phyloP scores from a whole-genome alignment of 305 asterid genomes.

The Salvia sclarea region DNA sequence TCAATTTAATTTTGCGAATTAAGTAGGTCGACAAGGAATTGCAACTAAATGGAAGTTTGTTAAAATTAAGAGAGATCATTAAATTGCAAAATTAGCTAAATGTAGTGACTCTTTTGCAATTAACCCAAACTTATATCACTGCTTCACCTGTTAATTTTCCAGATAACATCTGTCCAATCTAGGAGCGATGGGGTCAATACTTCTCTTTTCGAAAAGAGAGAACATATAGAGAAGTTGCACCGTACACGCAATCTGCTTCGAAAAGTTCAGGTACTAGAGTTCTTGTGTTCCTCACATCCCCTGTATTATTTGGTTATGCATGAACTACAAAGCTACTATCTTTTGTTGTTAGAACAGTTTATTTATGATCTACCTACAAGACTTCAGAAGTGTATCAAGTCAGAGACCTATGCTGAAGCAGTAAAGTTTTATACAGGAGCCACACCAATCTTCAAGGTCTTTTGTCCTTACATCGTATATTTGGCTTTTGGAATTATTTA shows the following conservation, averaged over 20 bases:
- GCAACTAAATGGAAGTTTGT: background rate
- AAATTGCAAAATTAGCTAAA: background rate
- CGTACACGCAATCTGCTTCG: slow-evolving; percentile 89
- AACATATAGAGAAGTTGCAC: slow-evolving; percentile 92
- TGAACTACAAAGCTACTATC: slow-evolving; percentile 43
- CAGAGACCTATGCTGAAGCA: slow-evolving; percentile 95
- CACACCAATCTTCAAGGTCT: slow-evolving; percentile 89
- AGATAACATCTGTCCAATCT: slow-evolving; percentile 94
- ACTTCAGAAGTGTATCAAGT: slow-evolving; percentile 86
- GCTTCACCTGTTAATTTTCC: slow-evolving; percentile 35
- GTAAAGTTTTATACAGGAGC: slow-evolving; percentile 93
- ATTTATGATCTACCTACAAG: slow-evolving; percentile 91
- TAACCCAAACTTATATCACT: background rate
- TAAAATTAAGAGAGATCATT: background rate
- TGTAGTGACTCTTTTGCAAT: background rate
- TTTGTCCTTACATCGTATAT: slow-evolving; percentile 18
- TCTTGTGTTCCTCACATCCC: slow-evolving; percentile 21
- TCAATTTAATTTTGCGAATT: background rate
- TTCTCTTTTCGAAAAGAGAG: slow-evolving; percentile 91
- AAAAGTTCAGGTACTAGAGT: slow-evolving; percentile 81
- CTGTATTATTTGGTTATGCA: slow-evolving; percentile 32
- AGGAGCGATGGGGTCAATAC: slow-evolving; percentile 94
- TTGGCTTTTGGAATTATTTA: slow-evolving; percentile 12
- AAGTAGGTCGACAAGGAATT: background rate
- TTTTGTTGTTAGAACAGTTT: slow-evolving; percentile 76